Evolutionary conservation across 495 filamentous ascomycete genomes (phyloP).

Genomic region (Beverwykella pulmonaria): DNA sequence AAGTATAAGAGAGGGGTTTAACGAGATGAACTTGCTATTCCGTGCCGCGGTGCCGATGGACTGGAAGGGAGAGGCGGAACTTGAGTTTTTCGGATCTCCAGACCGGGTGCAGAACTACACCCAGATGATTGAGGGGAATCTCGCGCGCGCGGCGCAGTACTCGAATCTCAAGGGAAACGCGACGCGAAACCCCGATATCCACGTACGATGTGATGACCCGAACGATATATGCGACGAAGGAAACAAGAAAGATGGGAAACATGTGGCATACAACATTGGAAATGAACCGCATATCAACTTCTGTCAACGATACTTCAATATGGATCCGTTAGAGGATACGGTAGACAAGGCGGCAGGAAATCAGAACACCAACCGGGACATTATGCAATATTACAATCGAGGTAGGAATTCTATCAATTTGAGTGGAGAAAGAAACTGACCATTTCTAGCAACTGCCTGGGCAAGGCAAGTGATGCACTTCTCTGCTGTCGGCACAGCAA

Average conservation of each 20-base stretch:
- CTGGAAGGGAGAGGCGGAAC: slow-evolving; percentile 13
- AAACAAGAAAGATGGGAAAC: slow-evolving; percentile 15
- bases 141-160: slow-evolving; percentile 25
- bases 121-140: slow-evolving; percentile 16
- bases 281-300: slow-evolving; percentile 36
- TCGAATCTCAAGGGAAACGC: slow-evolving; percentile 15
- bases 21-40: slow-evolving; percentile 29
- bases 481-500: slow-evolving; percentile 15
- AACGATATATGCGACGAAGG: slow-evolving; percentile 11
- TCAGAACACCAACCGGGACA: background rate
- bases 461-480: slow-evolving; percentile 33
- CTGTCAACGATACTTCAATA: slow-evolving; percentile 19
- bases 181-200: slow-evolving; percentile 26
- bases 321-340: slow-evolving; percentile 5
- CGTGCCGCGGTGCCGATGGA: slow-evolving; percentile 5
- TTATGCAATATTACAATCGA: slow-evolving; percentile 30
- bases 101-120: slow-evolving; percentile 24
- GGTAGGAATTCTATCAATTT: background rate
- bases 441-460: slow-evolving; percentile 25
- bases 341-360: slow-evolving; percentile 15
- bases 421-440: background rate
- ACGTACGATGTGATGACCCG: slow-evolving; percentile 32
- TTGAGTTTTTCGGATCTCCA: slow-evolving; percentile 18
- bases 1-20: slow-evolving; percentile 22
- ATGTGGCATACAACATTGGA: slow-evolving; percentile 26